Base-by-base conservation (phyloP, 495 filamentous ascomycete genomes). In the Aspergillus sclerotioniger region DNA sequence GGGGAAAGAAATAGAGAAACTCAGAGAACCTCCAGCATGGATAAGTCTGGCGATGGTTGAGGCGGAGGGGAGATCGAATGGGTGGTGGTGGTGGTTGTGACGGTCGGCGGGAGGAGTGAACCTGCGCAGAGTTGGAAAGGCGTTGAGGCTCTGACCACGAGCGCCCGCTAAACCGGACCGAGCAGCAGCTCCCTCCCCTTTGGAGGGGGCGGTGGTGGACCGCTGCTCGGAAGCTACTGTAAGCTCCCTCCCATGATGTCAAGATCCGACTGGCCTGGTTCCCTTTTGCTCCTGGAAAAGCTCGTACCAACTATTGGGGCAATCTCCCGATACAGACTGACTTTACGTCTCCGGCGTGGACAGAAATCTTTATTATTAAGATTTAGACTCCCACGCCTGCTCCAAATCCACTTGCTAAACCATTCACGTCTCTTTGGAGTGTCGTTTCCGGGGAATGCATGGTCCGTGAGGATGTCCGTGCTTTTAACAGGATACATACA, bases 401-500 rank as follows among this genome's bases (percentile, higher is more conserved):
- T n/a, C 3, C 33, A 41, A 9, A 41, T 41, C 37, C 37, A 41
- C 37, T 41, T 1, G 25, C n/a, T 28, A 32, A 32, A 32, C 20
- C 28, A 32, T 31, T 50, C 46, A 49, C 5, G 21, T 17, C 17
- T 17, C 17, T 47, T 9, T 17, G 48, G 47, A 53, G 56, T 45
- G 61, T 51, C 51, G 43, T 43, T 54, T 56, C 20, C 51, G 16
- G 65, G 58, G 51, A 53, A 57, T 55, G 39, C 43, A 61, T 67
- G 68, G 66, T 67, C 66, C 68, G 66, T 71, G 68, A 60, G 37
- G 56, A 43, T 63, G 68, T 71, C 68, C 56, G 68, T 71, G 68
- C 68, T 68, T 32, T 17, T 13, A 50, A 50, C 47, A n/a, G 47
- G 10, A 50, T 31, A 31, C 25, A 15, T 47, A 20, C 47, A 50